A percentile compares a stretch with the other conserved stretches of the same genome.
Evolutionary conservation across 2,329 filamentous ascomycete species (phyloP).

Genomic region (Fusarium albosuccineum): DNA sequence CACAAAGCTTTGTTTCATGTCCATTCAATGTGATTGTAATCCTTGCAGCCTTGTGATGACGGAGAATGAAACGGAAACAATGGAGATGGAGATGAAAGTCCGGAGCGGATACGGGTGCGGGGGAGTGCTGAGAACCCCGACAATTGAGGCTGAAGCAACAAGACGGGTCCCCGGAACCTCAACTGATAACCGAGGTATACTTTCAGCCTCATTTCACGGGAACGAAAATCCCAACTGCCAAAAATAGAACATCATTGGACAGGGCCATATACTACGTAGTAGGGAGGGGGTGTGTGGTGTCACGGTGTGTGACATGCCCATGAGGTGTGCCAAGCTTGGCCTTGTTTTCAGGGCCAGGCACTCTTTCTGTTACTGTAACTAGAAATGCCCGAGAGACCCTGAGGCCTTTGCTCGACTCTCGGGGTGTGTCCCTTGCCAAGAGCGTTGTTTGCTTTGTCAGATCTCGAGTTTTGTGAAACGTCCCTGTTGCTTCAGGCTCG

Average conservation of each 20-base stretch:
- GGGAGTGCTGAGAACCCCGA: conserved; percentile 7
- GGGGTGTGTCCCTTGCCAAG: no score
- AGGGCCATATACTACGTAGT: no score
- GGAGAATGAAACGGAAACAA: not conserved
- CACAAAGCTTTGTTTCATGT: no score
- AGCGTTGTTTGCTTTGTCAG: no score
- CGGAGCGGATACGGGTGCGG: not conserved
- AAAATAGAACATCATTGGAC: conserved; percentile 1
- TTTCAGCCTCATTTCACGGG: not conserved
- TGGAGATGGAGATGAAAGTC: not conserved
- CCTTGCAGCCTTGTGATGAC: not conserved
- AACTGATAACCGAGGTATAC: conserved; percentile 1
- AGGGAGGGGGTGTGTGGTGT: not conserved
- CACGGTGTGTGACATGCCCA: not conserved
- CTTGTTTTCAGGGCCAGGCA: no score
- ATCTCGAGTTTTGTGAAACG: no score
- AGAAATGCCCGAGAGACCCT: no score
- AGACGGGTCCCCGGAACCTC: not conserved
- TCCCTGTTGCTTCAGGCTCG: not conserved
- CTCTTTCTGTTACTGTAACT: no score
- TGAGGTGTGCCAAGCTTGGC: no score
- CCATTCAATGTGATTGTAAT: no score
- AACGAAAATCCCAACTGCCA: not conserved
- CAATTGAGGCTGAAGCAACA: conserved; percentile 5
- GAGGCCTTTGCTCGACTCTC: no score